Evolutionary conservation across 768 basidiomycete genomes (phyloP).

Genomic region (Boletus rufocinnamomeus): DNA sequence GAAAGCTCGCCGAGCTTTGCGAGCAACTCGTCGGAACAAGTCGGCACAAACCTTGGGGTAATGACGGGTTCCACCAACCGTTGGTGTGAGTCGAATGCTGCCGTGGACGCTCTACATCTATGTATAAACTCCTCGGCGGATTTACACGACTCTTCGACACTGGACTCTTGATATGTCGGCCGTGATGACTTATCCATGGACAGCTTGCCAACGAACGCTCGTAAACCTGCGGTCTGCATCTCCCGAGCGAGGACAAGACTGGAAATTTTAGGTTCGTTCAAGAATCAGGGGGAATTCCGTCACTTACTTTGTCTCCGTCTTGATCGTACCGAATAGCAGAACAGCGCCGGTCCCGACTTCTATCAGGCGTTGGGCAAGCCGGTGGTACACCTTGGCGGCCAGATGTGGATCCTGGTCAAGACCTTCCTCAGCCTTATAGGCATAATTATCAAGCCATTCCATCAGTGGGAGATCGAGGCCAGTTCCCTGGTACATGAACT

Average conservation of each 20-base stretch:
- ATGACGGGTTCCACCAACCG: conserved; percentile 77
- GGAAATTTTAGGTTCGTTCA: not conserved
- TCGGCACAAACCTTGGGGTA: conserved; percentile 89
- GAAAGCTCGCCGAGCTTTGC: conserved; percentile 60
- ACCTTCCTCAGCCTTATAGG: conserved; percentile 77
- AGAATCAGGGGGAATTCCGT: not conserved
- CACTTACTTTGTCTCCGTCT: conserved; percentile 75
- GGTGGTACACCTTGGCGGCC: conserved; percentile 66
- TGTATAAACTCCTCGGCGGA: conserved; percentile 60
- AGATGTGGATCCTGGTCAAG: conserved; percentile 63
- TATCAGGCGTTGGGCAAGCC: conserved; percentile 64
- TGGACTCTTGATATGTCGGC: conserved; percentile 68
- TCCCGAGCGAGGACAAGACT: conserved; percentile 78
- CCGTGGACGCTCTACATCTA: conserved; percentile 44
- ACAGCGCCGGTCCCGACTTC: conserved; percentile 79
- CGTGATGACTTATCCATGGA: conserved; percentile 84
- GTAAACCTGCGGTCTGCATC: conserved; percentile 70
- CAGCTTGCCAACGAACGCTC: conserved; percentile 87
- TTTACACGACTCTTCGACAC: conserved; percentile 48
- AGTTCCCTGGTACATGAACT: conserved; percentile 85
- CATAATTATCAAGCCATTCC: conserved; percentile 82
- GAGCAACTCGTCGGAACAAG: conserved; percentile 76
- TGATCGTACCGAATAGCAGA: conserved; percentile 82
- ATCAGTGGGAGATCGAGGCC: conserved; percentile 83
- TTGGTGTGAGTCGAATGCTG: conserved; percentile 43